Percentiles rank a stretch among this genome's conserved stretches.
Evolutionary conservation across 2,329 filamentous ascomycete species (phyloP).

Genomic region (Nigrospora oryzae): DNA sequence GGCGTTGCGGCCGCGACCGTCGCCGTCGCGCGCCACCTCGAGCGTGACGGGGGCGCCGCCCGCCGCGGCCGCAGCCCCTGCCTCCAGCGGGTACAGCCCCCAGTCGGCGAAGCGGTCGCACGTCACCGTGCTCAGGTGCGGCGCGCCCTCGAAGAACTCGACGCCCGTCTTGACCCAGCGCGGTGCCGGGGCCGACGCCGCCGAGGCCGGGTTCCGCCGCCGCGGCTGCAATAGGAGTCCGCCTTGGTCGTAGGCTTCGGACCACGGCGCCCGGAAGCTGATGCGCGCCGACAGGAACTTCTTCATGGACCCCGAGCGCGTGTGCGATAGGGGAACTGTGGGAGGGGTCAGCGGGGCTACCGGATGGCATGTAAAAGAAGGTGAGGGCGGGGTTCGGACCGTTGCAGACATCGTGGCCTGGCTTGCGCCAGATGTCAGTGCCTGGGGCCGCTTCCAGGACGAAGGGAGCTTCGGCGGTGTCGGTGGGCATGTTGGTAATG

Average conservation of each 20-base stretch:
- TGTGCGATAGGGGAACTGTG: slow-evolving; percentile 18
- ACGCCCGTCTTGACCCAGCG: slow-evolving; percentile 77
- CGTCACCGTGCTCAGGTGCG: slow-evolving; percentile 61
- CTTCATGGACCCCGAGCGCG: slow-evolving; percentile 24
- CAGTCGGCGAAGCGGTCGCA: slow-evolving; percentile 71
- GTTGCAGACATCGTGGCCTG: slow-evolving; percentile 41
- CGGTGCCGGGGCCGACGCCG: slow-evolving; percentile 14
- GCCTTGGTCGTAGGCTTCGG: slow-evolving; percentile 53
- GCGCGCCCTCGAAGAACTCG: slow-evolving; percentile 56
- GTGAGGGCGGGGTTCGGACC: slow-evolving; percentile 10
- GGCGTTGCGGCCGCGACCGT: slow-evolving; percentile 47
- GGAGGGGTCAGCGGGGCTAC: background rate
- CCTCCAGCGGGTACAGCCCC: slow-evolving; percentile 40
- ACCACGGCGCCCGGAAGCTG: slow-evolving; percentile 41
- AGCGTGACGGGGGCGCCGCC: slow-evolving; percentile 26
- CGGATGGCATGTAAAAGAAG: no score
- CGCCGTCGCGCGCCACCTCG: slow-evolving; percentile 45
- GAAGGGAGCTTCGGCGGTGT: slow-evolving; percentile 19
- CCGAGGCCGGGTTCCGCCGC: slow-evolving; percentile 2
- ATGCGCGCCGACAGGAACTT: slow-evolving; percentile 44
- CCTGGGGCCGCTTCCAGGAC: slow-evolving; percentile 33
- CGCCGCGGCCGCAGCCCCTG: slow-evolving; percentile 7
- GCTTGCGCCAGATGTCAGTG: slow-evolving; percentile 55
- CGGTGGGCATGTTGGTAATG: background rate
- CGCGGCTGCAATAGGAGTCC: slow-evolving; percentile 36